A percentile compares a stretch with the other conserved stretches of the same genome.
Evolutionary conservation across 1,139 yeast species (phyloP).

Genomic region (Candida freyschussii): DNA sequence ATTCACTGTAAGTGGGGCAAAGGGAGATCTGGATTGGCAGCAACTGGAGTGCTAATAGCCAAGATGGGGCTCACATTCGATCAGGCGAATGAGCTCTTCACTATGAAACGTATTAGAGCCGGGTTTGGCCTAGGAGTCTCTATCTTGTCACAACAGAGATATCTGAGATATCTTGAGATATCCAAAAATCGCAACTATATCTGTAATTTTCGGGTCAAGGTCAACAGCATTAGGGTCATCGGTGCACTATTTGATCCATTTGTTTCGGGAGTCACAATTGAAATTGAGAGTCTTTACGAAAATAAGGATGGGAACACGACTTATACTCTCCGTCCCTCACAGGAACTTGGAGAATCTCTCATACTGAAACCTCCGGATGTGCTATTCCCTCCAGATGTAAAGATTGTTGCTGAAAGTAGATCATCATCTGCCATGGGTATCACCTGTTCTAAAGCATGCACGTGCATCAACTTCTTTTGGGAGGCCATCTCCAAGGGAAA

Average conservation of each 20-base stretch:
- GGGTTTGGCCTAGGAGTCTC: conserved; percentile 66
- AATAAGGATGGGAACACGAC: too few relatives aligned
- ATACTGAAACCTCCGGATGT: background rate
- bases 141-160: conserved; percentile 64
- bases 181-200: background rate
- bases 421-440: background rate
- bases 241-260: background rate
- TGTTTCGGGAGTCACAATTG: background rate
- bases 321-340: too few relatives aligned
- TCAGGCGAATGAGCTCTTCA: conserved; percentile 49
- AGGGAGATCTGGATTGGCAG: conserved; percentile 81
- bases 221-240: conserved; percentile 3
- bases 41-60: conserved; percentile 66
- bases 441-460: conserved; percentile 24
- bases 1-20: conserved; percentile 91
- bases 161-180: conserved; percentile 43
- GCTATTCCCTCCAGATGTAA: conserved; percentile 3
- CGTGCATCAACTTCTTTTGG: conserved; percentile 36
- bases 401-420: conserved; percentile 4
- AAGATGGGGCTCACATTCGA: conserved; percentile 32
- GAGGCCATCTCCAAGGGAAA: conserved; percentile 19
- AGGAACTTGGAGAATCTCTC: background rate
- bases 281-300: too few relatives aligned
- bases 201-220: background rate
- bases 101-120: conserved; percentile 51